A percentile compares a stretch with the other conserved stretches of the same genome.
Evolutionary conservation across 1,284 basidiomycete genomes (phyloP).

Genomic region (Pyrrhoderma lamaoense): DNA sequence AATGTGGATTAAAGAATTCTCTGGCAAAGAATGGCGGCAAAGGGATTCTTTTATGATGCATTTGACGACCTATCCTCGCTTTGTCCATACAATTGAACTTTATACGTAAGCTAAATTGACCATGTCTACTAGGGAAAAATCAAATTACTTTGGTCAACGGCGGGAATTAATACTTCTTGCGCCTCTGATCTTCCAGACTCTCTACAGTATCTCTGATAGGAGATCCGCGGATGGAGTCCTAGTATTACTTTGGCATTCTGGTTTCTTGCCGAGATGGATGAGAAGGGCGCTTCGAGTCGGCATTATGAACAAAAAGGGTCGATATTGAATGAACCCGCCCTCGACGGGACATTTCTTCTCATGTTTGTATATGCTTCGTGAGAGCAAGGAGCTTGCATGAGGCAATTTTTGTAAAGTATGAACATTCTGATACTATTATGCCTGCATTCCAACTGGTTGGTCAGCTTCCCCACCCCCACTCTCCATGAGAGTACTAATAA

Average conservation of each 20-base stretch:
- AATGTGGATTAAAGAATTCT: background rate
- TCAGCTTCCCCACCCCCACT: constrained; percentile 12
- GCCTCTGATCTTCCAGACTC: background rate
- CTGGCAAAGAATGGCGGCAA: no score
- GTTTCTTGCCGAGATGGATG: no score
- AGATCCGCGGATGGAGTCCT: no score
- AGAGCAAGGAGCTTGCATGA: constrained; percentile 8
- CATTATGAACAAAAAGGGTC: background rate
- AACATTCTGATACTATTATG: background rate
- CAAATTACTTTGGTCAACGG: background rate
- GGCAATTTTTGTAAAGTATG: constrained; percentile 5
- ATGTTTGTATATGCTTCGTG: constrained; percentile 10
- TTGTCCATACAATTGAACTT: no score
- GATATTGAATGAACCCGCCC: constrained; percentile 1
- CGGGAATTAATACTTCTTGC: background rate
- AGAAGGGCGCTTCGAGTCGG: constrained; percentile 5
- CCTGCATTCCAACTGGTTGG: constrained; percentile 9
- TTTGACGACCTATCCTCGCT: no score
- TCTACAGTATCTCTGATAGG: no score
- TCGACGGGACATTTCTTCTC: constrained; percentile 12
- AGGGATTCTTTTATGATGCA: no score
- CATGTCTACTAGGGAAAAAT: background rate
- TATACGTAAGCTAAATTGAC: no score
- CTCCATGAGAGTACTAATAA: constrained; percentile 9
- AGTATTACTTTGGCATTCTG: no score